A percentile compares a stretch with the other conserved stretches of the same genome.
Conservation (phyloP, 108 stramenopile genomes). For the Nitzschia sp. region DNA sequence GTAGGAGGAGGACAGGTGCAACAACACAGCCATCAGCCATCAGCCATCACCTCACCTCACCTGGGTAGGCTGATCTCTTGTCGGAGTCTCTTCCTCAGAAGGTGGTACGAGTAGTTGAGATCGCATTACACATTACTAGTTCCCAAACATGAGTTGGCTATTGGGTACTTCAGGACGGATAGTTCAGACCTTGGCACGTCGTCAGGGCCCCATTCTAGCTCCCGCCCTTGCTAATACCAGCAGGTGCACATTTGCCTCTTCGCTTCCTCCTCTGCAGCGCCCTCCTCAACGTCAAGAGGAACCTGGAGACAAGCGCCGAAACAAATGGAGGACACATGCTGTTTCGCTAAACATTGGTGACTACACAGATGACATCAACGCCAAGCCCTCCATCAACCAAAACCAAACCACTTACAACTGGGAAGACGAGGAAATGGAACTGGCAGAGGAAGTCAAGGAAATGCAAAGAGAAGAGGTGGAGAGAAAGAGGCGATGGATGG, state of each 20-base stretch:
- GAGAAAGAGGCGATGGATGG: constrained; percentile 62
- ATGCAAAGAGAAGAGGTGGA: constrained; percentile 59
- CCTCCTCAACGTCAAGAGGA: constrained; percentile 19
- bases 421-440: constrained; percentile 45
- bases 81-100: no score
- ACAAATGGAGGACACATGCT: constrained; percentile 63
- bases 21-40: no score
- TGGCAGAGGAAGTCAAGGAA: constrained; percentile 43
- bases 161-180: not conserved
- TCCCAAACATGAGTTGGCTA: not conserved
- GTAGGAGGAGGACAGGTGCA: no score
- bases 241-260: not conserved
- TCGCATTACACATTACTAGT: no score
- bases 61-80: no score
- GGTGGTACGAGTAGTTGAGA: no score
- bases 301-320: not conserved
- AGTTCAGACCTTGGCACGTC: not conserved
- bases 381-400: not conserved
- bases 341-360: constrained; percentile 48
- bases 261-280: constrained; percentile 6
- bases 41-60: no score
- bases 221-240: not conserved
- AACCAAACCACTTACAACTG: constrained; percentile 2
- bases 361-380: constrained; percentile 30
- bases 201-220: not conserved